Base-by-base conservation (phyloP, 805 yeast genomes). In the Ogataea allantospora region DNA sequence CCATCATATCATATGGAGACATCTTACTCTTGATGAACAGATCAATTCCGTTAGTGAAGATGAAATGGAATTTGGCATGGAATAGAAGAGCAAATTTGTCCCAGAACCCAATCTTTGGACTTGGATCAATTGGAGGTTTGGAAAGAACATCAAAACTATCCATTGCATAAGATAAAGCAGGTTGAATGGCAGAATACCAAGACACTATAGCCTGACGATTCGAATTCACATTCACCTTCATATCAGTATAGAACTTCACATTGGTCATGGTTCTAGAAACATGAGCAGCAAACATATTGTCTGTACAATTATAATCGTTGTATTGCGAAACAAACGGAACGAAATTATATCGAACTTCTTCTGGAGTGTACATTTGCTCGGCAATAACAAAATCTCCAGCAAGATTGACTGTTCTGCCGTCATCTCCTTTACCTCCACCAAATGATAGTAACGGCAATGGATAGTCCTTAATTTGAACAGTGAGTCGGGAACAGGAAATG, bases 21-120 rank as follows among this genome's bases (percentile, higher is more conserved):
- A 63, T 58, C 0, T 82, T 73, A 29, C 83, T 74, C 50, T 80
- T 81, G 38, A 80, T 77, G 50, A 79, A 80, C 19, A 81, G 63
- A 47, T 78, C 72, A n/a, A 81, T 58, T 34, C 79, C 81, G 44
- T 67, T 68, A 2, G 51, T 41, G 33, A 80, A 68, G 15, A 68
- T 57, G 46, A 78, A 75, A 3, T 51, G 60, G 46, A 77, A 62
- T 30, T 58, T 65, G 4, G 83, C 83, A 44, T 80, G 87, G 14
- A 74, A 50, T 6, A 74, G 50, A 15, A 76, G 62, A 2, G 83
- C 67, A 27, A 78, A 53, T 47, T 81, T 81, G 57, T 81, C 88
- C 88, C 88, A 81, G 48, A 80, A 78, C 4, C 88, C 88, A 6
- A 81, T 51, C 44, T 77, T 77, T 7, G 69, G 63, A 2, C 85